Evolutionary conservation across 2,329 filamentous ascomycete species (phyloP).

Genomic region (Chaetomium sp.): DNA sequence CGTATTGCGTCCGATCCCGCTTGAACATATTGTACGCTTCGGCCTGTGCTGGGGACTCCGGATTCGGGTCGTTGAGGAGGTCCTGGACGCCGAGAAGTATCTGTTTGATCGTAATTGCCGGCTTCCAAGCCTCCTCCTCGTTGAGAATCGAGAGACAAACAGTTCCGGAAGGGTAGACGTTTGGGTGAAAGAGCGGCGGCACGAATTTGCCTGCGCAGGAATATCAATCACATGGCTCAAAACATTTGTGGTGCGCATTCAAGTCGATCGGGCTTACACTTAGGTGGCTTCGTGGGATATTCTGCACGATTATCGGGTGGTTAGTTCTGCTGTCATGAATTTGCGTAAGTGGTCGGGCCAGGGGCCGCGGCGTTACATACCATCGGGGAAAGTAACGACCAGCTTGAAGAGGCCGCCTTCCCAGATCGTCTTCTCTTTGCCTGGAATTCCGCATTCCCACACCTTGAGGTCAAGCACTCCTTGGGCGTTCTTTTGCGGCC

Average conservation of each 20-base stretch:
- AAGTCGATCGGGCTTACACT: conserved; percentile 61
- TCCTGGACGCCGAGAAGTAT: conserved; percentile 95
- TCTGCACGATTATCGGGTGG: conserved; percentile 47
- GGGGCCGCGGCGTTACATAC: conserved; percentile 42
- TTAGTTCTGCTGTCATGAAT: conserved; percentile 15
- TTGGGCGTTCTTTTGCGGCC: conserved; percentile 70
- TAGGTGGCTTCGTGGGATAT: conserved; percentile 96
- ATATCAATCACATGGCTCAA: conserved; percentile 16
- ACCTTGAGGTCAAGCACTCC: conserved; percentile 86
- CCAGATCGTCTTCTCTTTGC: conserved; percentile 96
- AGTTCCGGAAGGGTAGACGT: conserved; percentile 96
- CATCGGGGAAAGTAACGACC: conserved; percentile 86
- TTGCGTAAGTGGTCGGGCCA: neutral
- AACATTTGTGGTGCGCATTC: conserved; percentile 3
- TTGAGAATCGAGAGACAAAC: conserved; percentile 96
- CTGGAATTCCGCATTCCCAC: conserved; percentile 95
- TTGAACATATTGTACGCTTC: conserved; percentile 97
- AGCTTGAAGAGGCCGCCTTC: conserved; percentile 96
- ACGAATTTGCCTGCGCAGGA: conserved; percentile 75
- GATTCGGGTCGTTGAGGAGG: conserved; percentile 91
- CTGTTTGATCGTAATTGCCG: conserved; percentile 96
- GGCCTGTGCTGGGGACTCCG: conserved; percentile 91
- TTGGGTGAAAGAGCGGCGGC: conserved; percentile 93
- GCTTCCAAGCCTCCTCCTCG: conserved; percentile 98
- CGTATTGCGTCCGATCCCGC: conserved; percentile 80